Base-by-base conservation (phyloP, 768 basidiomycete genomes). In the Cystobasidiopsis lactophilus region DNA sequence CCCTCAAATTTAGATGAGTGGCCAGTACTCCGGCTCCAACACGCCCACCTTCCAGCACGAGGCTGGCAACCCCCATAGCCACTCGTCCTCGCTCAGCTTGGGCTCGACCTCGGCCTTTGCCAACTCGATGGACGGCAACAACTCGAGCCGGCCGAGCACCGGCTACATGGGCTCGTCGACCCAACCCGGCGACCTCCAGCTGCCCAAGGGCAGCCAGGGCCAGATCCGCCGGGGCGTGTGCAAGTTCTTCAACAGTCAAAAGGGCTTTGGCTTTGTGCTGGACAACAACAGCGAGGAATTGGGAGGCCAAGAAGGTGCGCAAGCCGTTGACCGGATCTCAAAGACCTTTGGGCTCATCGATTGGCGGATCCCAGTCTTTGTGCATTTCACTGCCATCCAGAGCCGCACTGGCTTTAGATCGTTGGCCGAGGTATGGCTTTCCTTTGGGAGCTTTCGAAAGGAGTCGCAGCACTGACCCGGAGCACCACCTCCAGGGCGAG, bases 211-310 rank as follows among this genome's bases (percentile, higher is more conserved):
- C 9, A 7, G 33, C 7, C 9, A 35, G 16, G 33, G 33, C 7
- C 29, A 40, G 51, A 30, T 43, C 44, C 19, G 49, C 26, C 30
- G 50, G 39, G 39, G 57, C 49, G 29, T 33, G 2, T 46, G 29
- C 27, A 56, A 55, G 50, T 56, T 55, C 46, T 52, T 52, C 27
- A 45, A 52, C 27, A 46, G 37, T 4, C 54, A 56, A 40, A 58
- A 56, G 55, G 62, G 62, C 2, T 63, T 60, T 35, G 62, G 62
- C 18, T 63, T 63, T 21, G 58, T 63, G n/a, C 58, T 62, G 26
- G 60, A 63, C 49, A 56, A 59, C 35, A 50, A 59, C n/a, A 52
- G 60, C 1, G 60, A 54, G 1, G 62, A 59, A n/a, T 52, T 63
- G n/a, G 60, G 59, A 10, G 59, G 59, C 5, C 60, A 63, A 38